Conservation (phyloP, 2,329 filamentous ascomycete species). For the Leptographium wingfieldii region DNA sequence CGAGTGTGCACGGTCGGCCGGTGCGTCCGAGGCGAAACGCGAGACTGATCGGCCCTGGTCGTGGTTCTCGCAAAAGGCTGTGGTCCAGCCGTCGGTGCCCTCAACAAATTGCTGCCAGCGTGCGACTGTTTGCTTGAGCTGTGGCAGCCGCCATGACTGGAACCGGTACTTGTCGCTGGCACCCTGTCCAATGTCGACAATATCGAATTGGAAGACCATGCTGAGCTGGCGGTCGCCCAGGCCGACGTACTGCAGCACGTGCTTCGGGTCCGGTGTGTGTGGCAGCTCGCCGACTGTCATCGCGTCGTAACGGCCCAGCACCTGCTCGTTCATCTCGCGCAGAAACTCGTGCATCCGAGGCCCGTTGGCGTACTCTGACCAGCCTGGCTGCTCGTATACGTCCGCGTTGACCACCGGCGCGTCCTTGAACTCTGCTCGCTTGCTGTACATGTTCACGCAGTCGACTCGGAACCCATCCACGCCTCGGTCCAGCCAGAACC, state of each 20-base stretch:
- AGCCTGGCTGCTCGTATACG: conserved; percentile 37
- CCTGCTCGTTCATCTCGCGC: conserved; percentile 46
- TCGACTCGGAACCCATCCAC: conserved; percentile 66
- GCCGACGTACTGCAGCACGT: conserved; percentile 48
- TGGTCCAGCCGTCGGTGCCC: conserved; percentile 44
- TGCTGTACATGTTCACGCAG: conserved; percentile 62
- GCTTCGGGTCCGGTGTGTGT: conserved; percentile 41
- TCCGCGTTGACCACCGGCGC: conserved; percentile 32
- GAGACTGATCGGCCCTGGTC: conserved; percentile 45
- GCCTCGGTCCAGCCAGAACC: conserved; percentile 67
- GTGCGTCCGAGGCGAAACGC: conserved; percentile 33
- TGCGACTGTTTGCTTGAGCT: conserved; percentile 28
- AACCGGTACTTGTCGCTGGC: conserved; percentile 36
- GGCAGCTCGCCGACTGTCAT: conserved; percentile 62
- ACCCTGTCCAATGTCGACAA: conserved; percentile 48
- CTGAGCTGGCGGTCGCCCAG: conserved; percentile 46
- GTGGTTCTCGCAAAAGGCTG: conserved; percentile 51
- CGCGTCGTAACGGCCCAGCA: conserved; percentile 48
- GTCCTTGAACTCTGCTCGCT: conserved; percentile 41
- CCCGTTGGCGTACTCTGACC: conserved; percentile 51
- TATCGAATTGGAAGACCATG: conserved; percentile 59
- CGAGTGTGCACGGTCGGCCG: conserved; percentile 27
- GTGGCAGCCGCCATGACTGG: conserved; percentile 32
- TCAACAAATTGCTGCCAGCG: conserved; percentile 39
- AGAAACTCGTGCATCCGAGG: conserved; percentile 58